Evolutionary conservation across 495 filamentous ascomycete genomes (phyloP).

Genomic region (Hyaloscypha bicolor): DNA sequence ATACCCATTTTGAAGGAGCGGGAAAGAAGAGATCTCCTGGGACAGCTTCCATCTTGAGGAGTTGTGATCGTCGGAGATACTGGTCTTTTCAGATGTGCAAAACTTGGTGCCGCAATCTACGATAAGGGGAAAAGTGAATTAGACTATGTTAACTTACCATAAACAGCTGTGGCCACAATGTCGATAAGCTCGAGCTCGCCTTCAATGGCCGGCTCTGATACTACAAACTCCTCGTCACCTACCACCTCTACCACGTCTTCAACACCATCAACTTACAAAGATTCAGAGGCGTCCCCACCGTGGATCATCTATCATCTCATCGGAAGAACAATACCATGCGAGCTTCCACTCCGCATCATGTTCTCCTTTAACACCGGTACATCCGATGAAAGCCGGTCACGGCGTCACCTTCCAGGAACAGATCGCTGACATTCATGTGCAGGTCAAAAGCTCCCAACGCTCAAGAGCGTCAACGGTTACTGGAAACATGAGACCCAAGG

Average conservation of each 20-base stretch:
- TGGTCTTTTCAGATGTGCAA: background rate
- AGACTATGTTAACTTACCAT: background rate
- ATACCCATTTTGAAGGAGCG: background rate
- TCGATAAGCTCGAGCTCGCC: background rate
- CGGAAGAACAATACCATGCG: background rate
- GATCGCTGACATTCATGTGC: conserved; percentile 6
- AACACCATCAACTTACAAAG: background rate
- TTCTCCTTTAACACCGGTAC: conserved; percentile 30
- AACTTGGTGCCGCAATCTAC: background rate
- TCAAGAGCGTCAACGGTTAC: conserved; percentile 18
- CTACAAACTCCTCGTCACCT: conserved; percentile 12
- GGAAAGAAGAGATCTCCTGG: no score
- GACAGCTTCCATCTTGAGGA: no score
- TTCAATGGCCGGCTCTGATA: background rate
- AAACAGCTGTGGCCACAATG: background rate
- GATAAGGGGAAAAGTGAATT: background rate
- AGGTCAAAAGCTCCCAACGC: conserved; percentile 24
- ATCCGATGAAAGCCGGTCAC: background rate
- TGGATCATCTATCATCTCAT: conserved; percentile 28
- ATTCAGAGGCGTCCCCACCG: background rate
- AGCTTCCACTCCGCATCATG: conserved; percentile 28
- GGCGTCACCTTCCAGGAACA: background rate
- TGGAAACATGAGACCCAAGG: conserved; percentile 23
- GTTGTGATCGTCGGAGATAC: background rate
- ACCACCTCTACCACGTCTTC: conserved; percentile 12